Evolutionary conservation across 495 filamentous ascomycete genomes (phyloP), one percentile per base, ranked within the genome.

Genomic region (Talaromyces stipitatus): DNA sequence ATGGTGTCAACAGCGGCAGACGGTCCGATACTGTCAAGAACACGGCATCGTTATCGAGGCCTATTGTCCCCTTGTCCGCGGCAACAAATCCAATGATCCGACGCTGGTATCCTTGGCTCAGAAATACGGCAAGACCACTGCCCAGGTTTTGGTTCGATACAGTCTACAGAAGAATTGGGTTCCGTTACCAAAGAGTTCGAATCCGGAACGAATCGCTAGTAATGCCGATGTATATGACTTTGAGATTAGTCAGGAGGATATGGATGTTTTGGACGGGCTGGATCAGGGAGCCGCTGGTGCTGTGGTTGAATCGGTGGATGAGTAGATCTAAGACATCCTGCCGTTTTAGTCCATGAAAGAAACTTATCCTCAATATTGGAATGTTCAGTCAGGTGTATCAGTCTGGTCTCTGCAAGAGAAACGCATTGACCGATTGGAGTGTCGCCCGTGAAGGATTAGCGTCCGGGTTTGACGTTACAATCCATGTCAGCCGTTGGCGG

Each of bases 381-480:
- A n/a, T n/a, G n/a, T n/a, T n/a, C n/a, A n/a, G n/a, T n/a, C n/a
- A n/a, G n/a, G n/a, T 41, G n/a, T n/a, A 33, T 50, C 51, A 72
- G 66, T 74, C 66, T 36, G 67, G 68, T 45, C 64, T 61, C 55
- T 73, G 61, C 84, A 97, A 94, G 46, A 97, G 72, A 61, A 90
- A 95, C 36, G 86, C 85, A 71, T 97, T 95, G 36, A 97, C 84
- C 55, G 85, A 87, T 66, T 95, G 89, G 50, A 97, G 70, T 1
- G 90, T 95, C 27, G 85, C 78, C 38, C 92, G 77, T 58, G 83
- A 87, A 0, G 91, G 91, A 65, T 94, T 95, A 14, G 85, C 85
- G 59, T 86, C 85, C 20, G 87, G 85, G 60, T 84, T 78, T 0
- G 84, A 82, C 14, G 80, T 84, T 58, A 89, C 85, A 53, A 97